A percentile compares a stretch with the other conserved stretches of the same genome.
phyloP scores from a whole-genome alignment of 192 early-diverging fungal genomes.

The Backusella westeae region DNA sequence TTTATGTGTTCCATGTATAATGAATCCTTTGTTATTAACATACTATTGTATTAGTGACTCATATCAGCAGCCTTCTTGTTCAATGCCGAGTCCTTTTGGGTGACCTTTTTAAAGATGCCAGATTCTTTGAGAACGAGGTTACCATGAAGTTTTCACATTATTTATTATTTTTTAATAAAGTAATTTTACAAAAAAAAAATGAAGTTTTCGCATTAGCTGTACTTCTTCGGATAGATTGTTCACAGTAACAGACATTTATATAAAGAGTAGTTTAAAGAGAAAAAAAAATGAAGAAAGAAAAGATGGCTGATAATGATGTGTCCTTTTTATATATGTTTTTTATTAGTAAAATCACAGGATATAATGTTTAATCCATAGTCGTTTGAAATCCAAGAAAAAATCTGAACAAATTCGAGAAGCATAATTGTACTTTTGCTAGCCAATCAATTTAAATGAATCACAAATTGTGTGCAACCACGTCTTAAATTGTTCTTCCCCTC shows the following conservation, averaged over 20 bases:
- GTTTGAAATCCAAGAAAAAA: conserved; percentile 3
- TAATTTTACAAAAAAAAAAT: too few species aligned
- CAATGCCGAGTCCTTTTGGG: conserved; percentile 33
- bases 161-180: too few species aligned
- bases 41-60: too few species aligned
- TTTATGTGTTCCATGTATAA: too few species aligned
- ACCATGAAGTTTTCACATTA: conserved; percentile 36
- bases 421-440: neutral
- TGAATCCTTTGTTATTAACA: too few species aligned
- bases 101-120: conserved; percentile 36
- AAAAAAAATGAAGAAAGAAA: neutral
- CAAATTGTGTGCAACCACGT: neutral
- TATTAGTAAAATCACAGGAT: neutral
- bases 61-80: conserved; percentile 28
- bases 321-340: neutral
- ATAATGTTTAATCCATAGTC: neutral
- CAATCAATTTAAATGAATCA: conserved; percentile 1
- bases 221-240: conserved; percentile 26
- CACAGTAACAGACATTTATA: conserved; percentile 23
- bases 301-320: neutral
- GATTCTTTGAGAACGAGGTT: conserved; percentile 33
- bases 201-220: conserved; percentile 29
- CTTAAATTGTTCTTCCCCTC: neutral
- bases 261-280: neutral
- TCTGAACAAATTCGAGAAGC: neutral